A percentile compares a stretch with the other conserved stretches of the same genome.
Evolutionary conservation across 495 filamentous ascomycete genomes (phyloP).

Genomic region (Halenospora varia): DNA sequence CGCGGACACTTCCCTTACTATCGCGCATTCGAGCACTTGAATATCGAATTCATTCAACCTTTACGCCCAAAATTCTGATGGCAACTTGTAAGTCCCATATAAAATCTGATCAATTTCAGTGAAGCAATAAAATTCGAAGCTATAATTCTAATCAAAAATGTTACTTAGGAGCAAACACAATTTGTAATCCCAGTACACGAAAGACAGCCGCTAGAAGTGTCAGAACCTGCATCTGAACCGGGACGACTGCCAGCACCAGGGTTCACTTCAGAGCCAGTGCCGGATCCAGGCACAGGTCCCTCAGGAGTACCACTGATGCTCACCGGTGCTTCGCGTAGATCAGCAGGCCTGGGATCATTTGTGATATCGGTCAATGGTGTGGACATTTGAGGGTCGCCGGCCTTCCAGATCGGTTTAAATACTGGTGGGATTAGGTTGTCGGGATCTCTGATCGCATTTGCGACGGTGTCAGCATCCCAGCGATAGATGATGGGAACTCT

Average conservation of each 20-base stretch:
- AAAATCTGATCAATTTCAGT: background rate
- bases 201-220: no score
- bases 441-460: background rate
- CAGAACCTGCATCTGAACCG: no score
- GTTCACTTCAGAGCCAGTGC: no score
- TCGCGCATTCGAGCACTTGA: background rate
- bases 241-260: no score
- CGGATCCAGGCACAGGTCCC: background rate
- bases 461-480: background rate
- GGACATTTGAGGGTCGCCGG: background rate
- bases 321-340: background rate
- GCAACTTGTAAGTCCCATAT: no score
- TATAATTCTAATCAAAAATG: background rate
- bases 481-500: background rate
- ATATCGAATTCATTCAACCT: background rate
- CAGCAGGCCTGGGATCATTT: no score
- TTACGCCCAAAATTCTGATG: background rate
- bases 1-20: slow-evolving; percentile 1
- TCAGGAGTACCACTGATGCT: background rate
- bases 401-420: background rate
- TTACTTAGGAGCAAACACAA: background rate
- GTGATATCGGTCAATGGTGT: background rate
- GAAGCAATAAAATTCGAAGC: background rate
- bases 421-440: no score
- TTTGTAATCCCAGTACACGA: background rate